phyloP scores from a whole-genome alignment of 257 asterid genomes.

The Echites panduratus region DNA sequence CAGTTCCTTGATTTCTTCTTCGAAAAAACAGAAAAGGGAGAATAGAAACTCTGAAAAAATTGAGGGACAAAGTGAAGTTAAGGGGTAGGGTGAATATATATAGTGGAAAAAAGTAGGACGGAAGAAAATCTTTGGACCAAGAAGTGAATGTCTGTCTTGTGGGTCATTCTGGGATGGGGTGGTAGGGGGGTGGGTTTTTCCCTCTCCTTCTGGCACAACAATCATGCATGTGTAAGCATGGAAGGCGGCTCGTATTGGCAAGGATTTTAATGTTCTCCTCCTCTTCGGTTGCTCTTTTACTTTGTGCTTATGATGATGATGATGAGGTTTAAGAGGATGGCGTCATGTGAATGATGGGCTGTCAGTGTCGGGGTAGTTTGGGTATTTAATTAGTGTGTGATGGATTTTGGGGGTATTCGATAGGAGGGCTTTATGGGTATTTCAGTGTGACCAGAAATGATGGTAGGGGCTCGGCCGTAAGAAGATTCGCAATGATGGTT shows the following conservation, averaged over 20 bases:
- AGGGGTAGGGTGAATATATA: constrained; percentile 35
- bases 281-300: not conserved
- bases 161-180: not conserved
- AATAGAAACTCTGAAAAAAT: too few relatives aligned
- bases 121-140: constrained; percentile 15
- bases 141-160: constrained; percentile 2
- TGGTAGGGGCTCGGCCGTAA: constrained; percentile 49
- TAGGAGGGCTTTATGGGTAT: constrained; percentile 28
- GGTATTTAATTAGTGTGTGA: constrained; percentile 23
- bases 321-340: constrained; percentile 36
- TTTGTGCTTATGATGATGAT: constrained; percentile 30
- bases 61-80: constrained; percentile 27
- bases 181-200: not conserved
- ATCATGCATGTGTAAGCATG: constrained; percentile 75
- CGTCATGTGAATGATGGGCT: constrained; percentile 60
- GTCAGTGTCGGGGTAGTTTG: constrained; percentile 25
- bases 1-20: constrained; percentile 10
- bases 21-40: constrained; percentile 9
- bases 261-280: constrained; percentile 39
- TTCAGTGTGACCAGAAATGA: constrained; percentile 21
- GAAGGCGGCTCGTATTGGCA: constrained; percentile 47
- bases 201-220: constrained; percentile 31
- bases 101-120: constrained; percentile 40
- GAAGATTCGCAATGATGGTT: constrained; percentile 80
- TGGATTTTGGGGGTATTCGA: too few relatives aligned